Base-by-base conservation (phyloP, 2,329 filamentous ascomycete species). In the Sporothrix euskadiensis region DNA sequence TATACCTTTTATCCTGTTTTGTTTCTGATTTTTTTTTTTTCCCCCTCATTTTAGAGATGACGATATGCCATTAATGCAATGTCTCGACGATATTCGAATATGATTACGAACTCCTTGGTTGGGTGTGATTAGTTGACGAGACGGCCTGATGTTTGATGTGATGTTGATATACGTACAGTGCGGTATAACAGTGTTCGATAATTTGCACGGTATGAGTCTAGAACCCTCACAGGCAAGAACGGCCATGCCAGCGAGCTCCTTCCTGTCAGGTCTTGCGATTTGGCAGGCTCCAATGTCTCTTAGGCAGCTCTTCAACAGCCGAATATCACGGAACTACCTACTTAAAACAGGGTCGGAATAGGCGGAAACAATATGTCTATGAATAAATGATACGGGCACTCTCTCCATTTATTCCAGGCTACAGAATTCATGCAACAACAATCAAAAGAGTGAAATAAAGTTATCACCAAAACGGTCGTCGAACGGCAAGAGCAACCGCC, bases 61-160 rank as follows among this genome's bases (percentile, higher is more conserved):
- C 39, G 52, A 49, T 49, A 71, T 59, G 69, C 54, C 54, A 7
- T 32, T 47, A 4, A 61, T 71, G 52, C 35, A 49, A 47, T n/a
- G 47, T 26, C 30, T 63, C 19, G 19, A 63, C 19, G 57, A 41
- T 63, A 22, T 19, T 12, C 9, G 19, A 35, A 63, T 41, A n/a
- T 14, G 22, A 35, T 59, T 7, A 10, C 4, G 12, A 26, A 56
- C 7, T 26, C n/a, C 8, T 56, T 8, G 9, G 4, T 10, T 26
- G 26, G 26, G 35, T 8, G 35, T 63, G 19, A 22, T 22, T 44
- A 41, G 19, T 10, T 44, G 16, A 26, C n/a, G 3, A 19, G 35
- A 5, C 8, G 0, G 14, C 14, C 19, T 16, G n/a, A n/a, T 14
- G 22, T 56, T 32, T 16, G 22, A 16, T 32, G 16, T 41, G 7